Conservation (phyloP, 2,329 filamentous ascomycete species). For the Thermomyces lanuginosus region DNA sequence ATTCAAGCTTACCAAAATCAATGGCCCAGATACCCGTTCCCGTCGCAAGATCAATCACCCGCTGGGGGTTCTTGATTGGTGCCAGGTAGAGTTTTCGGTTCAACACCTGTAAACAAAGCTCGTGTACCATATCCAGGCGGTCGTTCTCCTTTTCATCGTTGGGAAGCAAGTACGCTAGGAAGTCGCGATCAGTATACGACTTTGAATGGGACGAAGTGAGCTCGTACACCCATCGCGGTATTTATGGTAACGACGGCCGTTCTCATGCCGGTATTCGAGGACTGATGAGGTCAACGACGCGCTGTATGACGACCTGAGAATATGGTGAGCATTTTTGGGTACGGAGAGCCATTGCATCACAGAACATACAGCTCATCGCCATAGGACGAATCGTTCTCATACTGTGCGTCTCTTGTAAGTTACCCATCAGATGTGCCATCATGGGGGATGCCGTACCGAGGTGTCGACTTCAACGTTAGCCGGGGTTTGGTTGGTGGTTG, state of each 20-base stretch:
- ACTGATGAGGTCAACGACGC: slow-evolving; percentile 2
- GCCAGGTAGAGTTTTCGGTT: slow-evolving; percentile 5
- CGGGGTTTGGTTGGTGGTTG: no score
- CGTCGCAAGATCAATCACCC: slow-evolving; percentile 7
- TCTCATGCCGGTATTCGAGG: slow-evolving; percentile 2
- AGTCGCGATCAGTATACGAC: background rate
- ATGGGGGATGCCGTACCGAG: no score
- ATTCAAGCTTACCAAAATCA: slow-evolving; percentile 3
- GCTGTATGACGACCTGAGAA: background rate
- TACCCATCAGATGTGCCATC: no score
- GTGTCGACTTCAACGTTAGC: no score
- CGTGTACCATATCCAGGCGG: slow-evolving; percentile 7
- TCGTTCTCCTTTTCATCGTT: slow-evolving; percentile 7
- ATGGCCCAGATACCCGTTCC: slow-evolving; percentile 8
- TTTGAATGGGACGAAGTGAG: background rate
- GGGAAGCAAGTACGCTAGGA: slow-evolving; percentile 1
- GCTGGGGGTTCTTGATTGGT: slow-evolving; percentile 5
- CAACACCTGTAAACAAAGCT: slow-evolving; percentile 5
- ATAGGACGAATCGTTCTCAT: no score
- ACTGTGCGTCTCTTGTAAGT: no score
- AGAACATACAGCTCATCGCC: no score
- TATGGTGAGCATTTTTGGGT: no score
- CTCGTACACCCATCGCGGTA: slow-evolving; percentile 4
- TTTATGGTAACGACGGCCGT: slow-evolving; percentile 3
- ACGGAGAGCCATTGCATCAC: no score